These are phyloP conservation scores for Coniochaeta sp. DNA, from an alignment of 2,329 filamentous ascomycete genomes.

Conservation along the genomic window DNA sequence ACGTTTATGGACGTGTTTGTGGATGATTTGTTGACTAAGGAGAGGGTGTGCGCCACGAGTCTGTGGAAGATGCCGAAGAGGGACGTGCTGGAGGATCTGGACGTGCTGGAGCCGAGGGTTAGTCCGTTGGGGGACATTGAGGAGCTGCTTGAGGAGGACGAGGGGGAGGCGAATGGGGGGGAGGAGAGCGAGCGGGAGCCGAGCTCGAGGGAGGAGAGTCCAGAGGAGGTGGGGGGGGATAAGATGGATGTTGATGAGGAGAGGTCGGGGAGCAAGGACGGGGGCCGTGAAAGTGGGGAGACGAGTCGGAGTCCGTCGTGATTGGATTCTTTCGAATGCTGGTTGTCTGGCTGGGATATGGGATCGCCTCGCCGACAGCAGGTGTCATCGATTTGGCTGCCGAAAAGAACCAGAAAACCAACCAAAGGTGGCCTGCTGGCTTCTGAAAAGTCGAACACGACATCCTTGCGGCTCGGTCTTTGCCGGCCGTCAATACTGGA, in stretches of 20 bases:
- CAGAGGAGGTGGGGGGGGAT: constrained; percentile 9
- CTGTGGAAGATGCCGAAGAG: constrained; percentile 85
- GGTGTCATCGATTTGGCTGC: too few species aligned
- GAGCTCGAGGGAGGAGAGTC: constrained; percentile 3
- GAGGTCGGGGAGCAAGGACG: constrained; percentile 3
- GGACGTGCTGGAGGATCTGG: constrained; percentile 79
- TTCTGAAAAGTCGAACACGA: too few species aligned
- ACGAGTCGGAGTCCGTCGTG: constrained; percentile 5
- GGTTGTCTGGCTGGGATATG: not conserved
- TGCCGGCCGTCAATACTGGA: too few species aligned
- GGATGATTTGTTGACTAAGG: constrained; percentile 83
- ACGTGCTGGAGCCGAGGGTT: constrained; percentile 75
- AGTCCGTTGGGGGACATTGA: constrained; percentile 79
- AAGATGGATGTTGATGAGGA: constrained; percentile 15
- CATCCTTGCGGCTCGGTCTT: too few species aligned
- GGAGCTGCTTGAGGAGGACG: constrained; percentile 58
- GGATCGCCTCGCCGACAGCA: too few species aligned
- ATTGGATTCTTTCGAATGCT: not conserved
- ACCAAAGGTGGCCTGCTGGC: too few species aligned
- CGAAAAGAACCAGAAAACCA: too few species aligned
- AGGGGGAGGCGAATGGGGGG: constrained; percentile 40
- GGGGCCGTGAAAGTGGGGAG: not conserved
- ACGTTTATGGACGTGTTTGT: constrained; percentile 89
- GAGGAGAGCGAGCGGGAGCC: constrained; percentile 15
- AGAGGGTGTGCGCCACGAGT: constrained; percentile 84